Base-by-base conservation (phyloP, 352 stramenopile genomes). In the Pythium sp. region DNA sequence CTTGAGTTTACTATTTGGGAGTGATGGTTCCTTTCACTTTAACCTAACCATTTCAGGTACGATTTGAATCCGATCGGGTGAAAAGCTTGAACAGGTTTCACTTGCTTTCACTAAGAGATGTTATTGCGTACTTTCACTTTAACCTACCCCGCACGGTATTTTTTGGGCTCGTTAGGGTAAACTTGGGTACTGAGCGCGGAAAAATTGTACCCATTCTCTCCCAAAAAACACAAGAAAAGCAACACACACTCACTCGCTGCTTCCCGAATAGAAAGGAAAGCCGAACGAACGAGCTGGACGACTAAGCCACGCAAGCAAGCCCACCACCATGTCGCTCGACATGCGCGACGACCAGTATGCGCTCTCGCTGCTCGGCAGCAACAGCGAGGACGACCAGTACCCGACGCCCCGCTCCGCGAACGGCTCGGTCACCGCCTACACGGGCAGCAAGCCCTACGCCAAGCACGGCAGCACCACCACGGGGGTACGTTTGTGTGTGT, bases 321-420 rank as follows among this genome's bases (percentile, higher is more conserved):
- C 38, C 38, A 46, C 18, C 18, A 51, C 43, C n/a, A 68, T 72
- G 67, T 54, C 62, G 47, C 34, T 68, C 54, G 67, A 72, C 20
- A 49, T 72, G 54, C 61, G 67, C 56, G 67, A 68, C 55, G 67
- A 72, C 62, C 67, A 72, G 57, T 72, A 90, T 69, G 76, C 82
- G 69, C 82, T 91, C 46, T 75, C 82, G 64, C 70, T 91, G 59
- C 77, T 90, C 22, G 58, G 75, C 56, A 73, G 57, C 59, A 87
- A 77, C 57, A 85, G 80, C 71, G 84, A 91, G 51, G 78, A 85
- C 61, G 81, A 93, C 36, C 67, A 80, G 57, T 88, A 87, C 69
- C 62, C 76, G 22, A 80, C 71, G 12, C 32, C 72, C 20, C 51
- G 57, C 15, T 43, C 56, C 64, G 34, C 51, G 20, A 34, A 72